Evolutionary conservation across 257 asterid species (phyloP).

Genomic region (Solanum corneliomulleri): DNA sequence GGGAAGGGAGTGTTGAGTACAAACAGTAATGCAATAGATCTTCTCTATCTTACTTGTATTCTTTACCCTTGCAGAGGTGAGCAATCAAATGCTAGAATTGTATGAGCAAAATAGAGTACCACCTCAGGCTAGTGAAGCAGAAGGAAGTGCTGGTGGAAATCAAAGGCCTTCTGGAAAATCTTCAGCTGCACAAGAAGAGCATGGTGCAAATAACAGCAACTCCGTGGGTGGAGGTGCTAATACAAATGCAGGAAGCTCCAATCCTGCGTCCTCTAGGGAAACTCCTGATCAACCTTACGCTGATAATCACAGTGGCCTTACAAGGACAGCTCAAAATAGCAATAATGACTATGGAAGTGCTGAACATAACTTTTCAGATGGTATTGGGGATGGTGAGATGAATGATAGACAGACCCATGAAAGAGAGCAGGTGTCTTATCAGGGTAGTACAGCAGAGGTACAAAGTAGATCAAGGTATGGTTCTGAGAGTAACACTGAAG

Average conservation of each 20-base stretch:
- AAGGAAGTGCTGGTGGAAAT: slow-evolving; percentile 59
- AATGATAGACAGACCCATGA: slow-evolving; percentile 22
- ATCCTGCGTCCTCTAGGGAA: slow-evolving; percentile 32
- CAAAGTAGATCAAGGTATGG: slow-evolving; percentile 16
- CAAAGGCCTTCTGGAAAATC: slow-evolving; percentile 43
- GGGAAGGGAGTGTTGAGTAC: neutral
- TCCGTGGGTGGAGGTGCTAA: slow-evolving; percentile 34
- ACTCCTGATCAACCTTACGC: slow-evolving; percentile 10
- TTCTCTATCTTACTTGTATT: neutral
- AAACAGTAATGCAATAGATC: neutral
- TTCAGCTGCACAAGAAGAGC: slow-evolving; percentile 38
- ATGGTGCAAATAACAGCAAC: slow-evolving; percentile 10
- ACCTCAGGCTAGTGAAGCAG: slow-evolving; percentile 68
- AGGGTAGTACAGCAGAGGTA: slow-evolving; percentile 17
- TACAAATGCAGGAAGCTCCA: slow-evolving; percentile 32
- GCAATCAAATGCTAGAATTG: slow-evolving; percentile 89
- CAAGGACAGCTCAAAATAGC: slow-evolving; percentile 12
- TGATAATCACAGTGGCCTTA: slow-evolving; percentile 16
- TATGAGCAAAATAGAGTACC: slow-evolving; percentile 70
- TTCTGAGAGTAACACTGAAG: slow-evolving; percentile 19
- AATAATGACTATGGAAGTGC: slow-evolving; percentile 14
- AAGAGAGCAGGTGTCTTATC: slow-evolving; percentile 19
- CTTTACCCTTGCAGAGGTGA: slow-evolving; percentile 67
- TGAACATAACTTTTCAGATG: slow-evolving; percentile 6
- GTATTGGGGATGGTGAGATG: slow-evolving; percentile 25